Conservation (phyloP, 208 protist genomes). For the Leishmania amazonensis region DNA sequence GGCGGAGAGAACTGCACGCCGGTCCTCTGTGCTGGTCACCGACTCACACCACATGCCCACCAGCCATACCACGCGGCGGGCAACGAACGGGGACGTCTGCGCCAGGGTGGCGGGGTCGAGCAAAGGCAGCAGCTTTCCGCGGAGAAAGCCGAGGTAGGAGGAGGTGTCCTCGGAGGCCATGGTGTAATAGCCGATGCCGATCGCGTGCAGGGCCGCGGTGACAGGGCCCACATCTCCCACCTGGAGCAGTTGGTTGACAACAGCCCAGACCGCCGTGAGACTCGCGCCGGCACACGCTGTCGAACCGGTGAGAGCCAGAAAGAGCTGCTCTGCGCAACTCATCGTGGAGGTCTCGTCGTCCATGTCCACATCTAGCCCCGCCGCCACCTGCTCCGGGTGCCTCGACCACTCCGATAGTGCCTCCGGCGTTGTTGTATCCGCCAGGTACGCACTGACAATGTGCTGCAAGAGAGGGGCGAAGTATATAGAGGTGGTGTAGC, state of each 20-base stretch:
- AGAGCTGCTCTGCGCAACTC: conserved; percentile 69
- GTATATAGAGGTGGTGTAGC: conserved; percentile 17
- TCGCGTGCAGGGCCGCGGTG: conserved; percentile 81
- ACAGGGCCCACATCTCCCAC: conserved; percentile 34
- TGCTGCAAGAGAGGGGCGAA: conserved; percentile 37
- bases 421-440: conserved; percentile 40
- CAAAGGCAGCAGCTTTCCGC: conserved; percentile 59
- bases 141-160: conserved; percentile 61
- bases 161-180: conserved; percentile 48
- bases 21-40: conserved; percentile 32
- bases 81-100: conserved; percentile 49
- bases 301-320: conserved; percentile 77
- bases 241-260: conserved; percentile 58
- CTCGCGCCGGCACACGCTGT: conserved; percentile 23
- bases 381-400: conserved; percentile 53
- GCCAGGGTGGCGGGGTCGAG: conserved; percentile 26
- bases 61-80: conserved; percentile 84
- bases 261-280: conserved; percentile 48
- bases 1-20: conserved; percentile 48
- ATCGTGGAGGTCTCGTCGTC: conserved; percentile 53
- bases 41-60: conserved; percentile 90
- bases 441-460: conserved; percentile 52
- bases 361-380: conserved; percentile 51
- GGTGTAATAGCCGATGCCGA: conserved; percentile 86
- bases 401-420: conserved; percentile 47